phyloP scores from a whole-genome alignment of 2,329 filamentous ascomycete species.

The Hypoxylon sp. region DNA sequence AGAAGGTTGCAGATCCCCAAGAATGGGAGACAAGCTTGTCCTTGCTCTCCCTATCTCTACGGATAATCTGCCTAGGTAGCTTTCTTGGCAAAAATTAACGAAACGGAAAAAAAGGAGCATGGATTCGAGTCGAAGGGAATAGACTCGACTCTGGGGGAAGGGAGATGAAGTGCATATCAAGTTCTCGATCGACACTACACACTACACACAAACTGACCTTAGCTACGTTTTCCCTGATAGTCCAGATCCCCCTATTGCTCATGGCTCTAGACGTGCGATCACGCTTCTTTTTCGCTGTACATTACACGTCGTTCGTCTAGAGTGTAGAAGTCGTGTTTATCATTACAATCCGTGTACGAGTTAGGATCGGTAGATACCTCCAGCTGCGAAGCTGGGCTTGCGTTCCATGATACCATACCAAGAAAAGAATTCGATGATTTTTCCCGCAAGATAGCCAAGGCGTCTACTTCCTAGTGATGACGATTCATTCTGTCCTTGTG shows the following conservation, averaged over 20 bases:
- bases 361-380: not conserved
- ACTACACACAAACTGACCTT: too few species aligned
- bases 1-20: not conserved
- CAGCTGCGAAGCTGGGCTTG: not conserved
- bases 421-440: not conserved
- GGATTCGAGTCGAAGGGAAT: too few species aligned
- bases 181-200: too few species aligned
- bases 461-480: too few species aligned
- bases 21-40: too few species aligned
- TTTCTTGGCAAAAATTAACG: too few species aligned
- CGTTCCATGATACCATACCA: not conserved
- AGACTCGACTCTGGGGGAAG: too few species aligned
- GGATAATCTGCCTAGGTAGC: not conserved
- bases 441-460: not conserved
- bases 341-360: not conserved
- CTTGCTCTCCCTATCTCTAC: too few species aligned
- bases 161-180: too few species aligned
- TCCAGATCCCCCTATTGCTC: not conserved
- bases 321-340: not conserved
- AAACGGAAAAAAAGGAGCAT: too few species aligned
- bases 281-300: not conserved
- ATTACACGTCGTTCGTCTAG: not conserved
- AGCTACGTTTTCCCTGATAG: too few species aligned
- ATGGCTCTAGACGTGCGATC: not conserved
- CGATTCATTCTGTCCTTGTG: too few species aligned